Conservation (phyloP, 768 basidiomycete genomes). For the Russula dissimulans region DNA sequence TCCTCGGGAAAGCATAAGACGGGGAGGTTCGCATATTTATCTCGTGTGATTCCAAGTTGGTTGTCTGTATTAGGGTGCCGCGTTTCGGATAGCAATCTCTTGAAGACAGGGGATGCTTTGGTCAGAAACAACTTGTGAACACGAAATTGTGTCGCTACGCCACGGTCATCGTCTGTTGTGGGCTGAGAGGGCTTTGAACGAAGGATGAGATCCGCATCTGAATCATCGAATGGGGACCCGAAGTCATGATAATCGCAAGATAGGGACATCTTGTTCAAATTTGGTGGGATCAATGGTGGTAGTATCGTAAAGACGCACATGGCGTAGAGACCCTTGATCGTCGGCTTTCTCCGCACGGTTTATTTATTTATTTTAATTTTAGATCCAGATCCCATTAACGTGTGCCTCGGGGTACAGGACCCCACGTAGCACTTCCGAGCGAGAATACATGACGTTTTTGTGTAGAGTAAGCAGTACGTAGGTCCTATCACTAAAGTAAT, state of each 20-base stretch:
- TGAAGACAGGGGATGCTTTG: slow-evolving; percentile 6
- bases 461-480: too few species aligned
- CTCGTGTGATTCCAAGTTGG: not conserved
- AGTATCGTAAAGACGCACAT: not conserved
- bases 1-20: not conserved
- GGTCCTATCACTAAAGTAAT: not conserved
- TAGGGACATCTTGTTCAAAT: not conserved
- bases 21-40: not conserved
- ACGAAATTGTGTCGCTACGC: not conserved
- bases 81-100: not conserved
- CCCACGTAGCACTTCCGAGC: too few species aligned
- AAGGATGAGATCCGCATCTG: slow-evolving; percentile 27
- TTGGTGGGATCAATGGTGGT: not conserved
- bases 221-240: slow-evolving; percentile 38
- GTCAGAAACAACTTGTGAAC: slow-evolving; percentile 3
- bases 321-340: too few species aligned
- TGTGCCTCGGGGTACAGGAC: too few species aligned
- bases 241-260: slow-evolving; percentile 21
- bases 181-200: not conserved
- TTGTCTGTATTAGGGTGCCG: not conserved
- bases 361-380: too few species aligned
- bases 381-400: too few species aligned
- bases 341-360: too few species aligned
- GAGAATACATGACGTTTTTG: too few species aligned
- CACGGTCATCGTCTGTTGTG: too few species aligned